A percentile compares a stretch with the other conserved stretches of the same genome.
Conservation (phyloP, 2,329 filamentous ascomycete species). For the Colletotrichum trifolii region DNA sequence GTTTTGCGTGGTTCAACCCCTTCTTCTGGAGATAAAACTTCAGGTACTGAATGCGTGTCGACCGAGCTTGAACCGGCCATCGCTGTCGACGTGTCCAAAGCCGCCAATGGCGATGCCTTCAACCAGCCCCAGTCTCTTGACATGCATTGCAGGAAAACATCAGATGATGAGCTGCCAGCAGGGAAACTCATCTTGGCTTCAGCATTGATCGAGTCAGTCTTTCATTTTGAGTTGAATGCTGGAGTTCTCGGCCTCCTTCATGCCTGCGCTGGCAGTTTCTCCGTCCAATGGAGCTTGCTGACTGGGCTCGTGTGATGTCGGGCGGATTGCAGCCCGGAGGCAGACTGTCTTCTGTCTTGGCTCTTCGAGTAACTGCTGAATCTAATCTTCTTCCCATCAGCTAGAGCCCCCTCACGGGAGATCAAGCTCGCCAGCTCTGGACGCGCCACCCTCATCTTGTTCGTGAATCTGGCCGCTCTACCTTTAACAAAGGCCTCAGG, state of each 20-base stretch:
- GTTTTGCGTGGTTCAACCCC: neutral
- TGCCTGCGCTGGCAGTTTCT: neutral
- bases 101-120: neutral
- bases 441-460: too few species aligned
- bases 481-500: too few species aligned
- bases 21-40: neutral
- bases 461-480: too few species aligned
- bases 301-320: too few species aligned
- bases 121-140: neutral
- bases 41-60: neutral
- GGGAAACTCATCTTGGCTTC: neutral
- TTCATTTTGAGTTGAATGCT: neutral
- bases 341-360: too few species aligned
- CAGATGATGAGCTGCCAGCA: slow-evolving; percentile 4
- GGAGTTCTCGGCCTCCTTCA: slow-evolving; percentile 1
- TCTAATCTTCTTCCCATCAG: too few species aligned
- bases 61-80: neutral
- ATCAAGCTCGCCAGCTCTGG: too few species aligned
- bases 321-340: too few species aligned
- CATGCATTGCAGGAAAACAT: neutral
- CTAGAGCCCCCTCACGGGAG: too few species aligned
- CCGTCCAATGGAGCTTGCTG: neutral
- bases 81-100: neutral
- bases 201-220: slow-evolving; percentile 17
- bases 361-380: too few species aligned